Base-by-base conservation (phyloP, 2,329 filamentous ascomycete species). In the Pyrenochaeta sp. region DNA sequence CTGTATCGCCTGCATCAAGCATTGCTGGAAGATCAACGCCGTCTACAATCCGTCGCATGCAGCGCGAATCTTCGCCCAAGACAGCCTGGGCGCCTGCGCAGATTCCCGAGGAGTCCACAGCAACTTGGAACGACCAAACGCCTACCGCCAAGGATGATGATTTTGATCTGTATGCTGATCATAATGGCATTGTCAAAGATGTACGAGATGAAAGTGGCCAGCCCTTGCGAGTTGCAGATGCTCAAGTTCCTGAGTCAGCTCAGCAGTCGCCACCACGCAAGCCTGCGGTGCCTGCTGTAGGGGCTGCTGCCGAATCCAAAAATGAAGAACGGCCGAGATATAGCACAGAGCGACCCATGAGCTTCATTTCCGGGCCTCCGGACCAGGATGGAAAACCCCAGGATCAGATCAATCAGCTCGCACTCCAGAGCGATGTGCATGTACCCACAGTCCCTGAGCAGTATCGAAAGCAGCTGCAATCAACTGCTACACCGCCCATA, bases 121-220 rank as follows among this genome's bases (percentile, higher is more conserved):
- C 58, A 25, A 67, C 54, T 22, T 60, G 62, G 47, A 52, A 49
- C 32, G 57, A 66, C n/a, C 63, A 50, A 37, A 60, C 60, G n/a
- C 52, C 67, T 12, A 56, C 62, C 24, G 52, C 59, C 36, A 62
- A 62, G 32, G 61, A 67, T 47, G 66, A 74, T 46, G 71, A 72
- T 22, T 77, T 71, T 50, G 75, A 77, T 61, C 66, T 77, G 3
- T 77, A 77, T 57, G 71, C 74, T 34, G 74, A 77, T 42, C 72
- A 75, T 37, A 72, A 77, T 51, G 75, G 75, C n/a, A 58, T 77
- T 32, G 73, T 77, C 2, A 76, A 75, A 58, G 74, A 71, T 50
- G 52, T 75, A 3, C 62, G 64, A 27, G 73, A 74, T 50, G 67
- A 72, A 43, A 64, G 56, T 39, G 72, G 72, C 12, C 71, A 69